Percentiles rank a stretch among this genome's conserved stretches.
These are phyloP conservation scores for Pseudogymnoascus verrucosus DNA, from an alignment of 2,329 filamentous ascomycete genomes.

Conservation along the genomic window DNA sequence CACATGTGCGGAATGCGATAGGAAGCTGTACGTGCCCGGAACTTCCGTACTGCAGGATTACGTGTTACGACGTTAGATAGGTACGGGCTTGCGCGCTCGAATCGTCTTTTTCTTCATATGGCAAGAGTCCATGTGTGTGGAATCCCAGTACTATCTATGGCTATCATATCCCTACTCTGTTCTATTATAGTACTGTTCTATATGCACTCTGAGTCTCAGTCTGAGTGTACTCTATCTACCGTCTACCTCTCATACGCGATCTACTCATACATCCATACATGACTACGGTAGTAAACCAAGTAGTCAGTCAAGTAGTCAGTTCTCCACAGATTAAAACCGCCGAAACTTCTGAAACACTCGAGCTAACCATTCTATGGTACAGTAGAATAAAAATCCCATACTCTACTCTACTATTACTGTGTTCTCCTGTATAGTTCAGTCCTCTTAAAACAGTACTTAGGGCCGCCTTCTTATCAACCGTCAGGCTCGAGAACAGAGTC, in stretches of 20 bases:
- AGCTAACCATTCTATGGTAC: neutral
- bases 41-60: neutral
- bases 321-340: neutral
- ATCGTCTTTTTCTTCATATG: neutral
- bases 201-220: neutral
- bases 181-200: neutral
- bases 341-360: neutral
- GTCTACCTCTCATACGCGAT: neutral
- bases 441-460: neutral
- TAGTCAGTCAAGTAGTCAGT: neutral
- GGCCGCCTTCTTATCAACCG: neutral
- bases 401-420: neutral
- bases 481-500: neutral
- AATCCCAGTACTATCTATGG: neutral
- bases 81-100: neutral
- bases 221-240: too few species aligned
- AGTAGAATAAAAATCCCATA: neutral
- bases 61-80: neutral
- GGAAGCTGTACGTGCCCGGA: neutral
- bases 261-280: neutral
- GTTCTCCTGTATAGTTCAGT: neutral
- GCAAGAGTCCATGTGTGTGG: neutral
- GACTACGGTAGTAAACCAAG: neutral
- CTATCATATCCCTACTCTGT: neutral
- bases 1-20: neutral